phyloP scores from a whole-genome alignment of 2,329 filamentous ascomycete genomes.

The Neonectria punicea region DNA sequence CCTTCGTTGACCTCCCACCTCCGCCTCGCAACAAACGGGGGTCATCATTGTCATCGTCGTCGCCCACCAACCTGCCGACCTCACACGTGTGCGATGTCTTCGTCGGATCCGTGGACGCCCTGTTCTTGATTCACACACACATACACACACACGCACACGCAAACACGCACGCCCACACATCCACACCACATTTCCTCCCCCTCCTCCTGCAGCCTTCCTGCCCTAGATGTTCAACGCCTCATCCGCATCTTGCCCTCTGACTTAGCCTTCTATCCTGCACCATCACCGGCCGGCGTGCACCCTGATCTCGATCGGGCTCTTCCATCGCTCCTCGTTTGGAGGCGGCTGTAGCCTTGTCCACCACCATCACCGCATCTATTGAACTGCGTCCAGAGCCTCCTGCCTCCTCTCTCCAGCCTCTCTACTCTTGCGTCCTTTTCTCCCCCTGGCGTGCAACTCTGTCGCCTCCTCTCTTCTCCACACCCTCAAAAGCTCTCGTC shows the following conservation, averaged over 20 bases:
- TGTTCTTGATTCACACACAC: slow-evolving; percentile 39
- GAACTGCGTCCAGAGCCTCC: slow-evolving; percentile 29
- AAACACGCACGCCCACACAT: slow-evolving; percentile 25
- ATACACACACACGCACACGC: slow-evolving; percentile 26
- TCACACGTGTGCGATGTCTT: slow-evolving; percentile 29
- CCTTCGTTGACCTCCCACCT: slow-evolving; percentile 16
- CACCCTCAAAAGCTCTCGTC: slow-evolving; percentile 29
- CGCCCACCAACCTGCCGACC: slow-evolving; percentile 30
- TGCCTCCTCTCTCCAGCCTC: slow-evolving; percentile 30
- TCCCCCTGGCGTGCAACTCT: slow-evolving; percentile 32
- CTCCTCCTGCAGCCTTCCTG: slow-evolving; percentile 10
- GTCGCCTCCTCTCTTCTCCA: slow-evolving; percentile 25
- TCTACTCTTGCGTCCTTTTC: slow-evolving; percentile 28
- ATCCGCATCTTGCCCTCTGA: slow-evolving; percentile 8
- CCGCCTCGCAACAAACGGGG: slow-evolving; percentile 19
- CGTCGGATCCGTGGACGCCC: slow-evolving; percentile 27
- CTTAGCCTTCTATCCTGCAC: slow-evolving; percentile 13
- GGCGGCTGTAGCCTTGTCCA: slow-evolving; percentile 21
- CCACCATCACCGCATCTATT: slow-evolving; percentile 29
- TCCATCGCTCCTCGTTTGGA: slow-evolving; percentile 13
- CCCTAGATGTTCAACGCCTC: slow-evolving; percentile 13
- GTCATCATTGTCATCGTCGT: neutral
- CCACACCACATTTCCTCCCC: slow-evolving; percentile 15
- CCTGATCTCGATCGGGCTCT: slow-evolving; percentile 6
- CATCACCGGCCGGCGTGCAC: slow-evolving; percentile 9